Evolutionary conservation across 2,329 filamentous ascomycete genomes (phyloP).

Genomic region (Fonsecaea multimorphosa): DNA sequence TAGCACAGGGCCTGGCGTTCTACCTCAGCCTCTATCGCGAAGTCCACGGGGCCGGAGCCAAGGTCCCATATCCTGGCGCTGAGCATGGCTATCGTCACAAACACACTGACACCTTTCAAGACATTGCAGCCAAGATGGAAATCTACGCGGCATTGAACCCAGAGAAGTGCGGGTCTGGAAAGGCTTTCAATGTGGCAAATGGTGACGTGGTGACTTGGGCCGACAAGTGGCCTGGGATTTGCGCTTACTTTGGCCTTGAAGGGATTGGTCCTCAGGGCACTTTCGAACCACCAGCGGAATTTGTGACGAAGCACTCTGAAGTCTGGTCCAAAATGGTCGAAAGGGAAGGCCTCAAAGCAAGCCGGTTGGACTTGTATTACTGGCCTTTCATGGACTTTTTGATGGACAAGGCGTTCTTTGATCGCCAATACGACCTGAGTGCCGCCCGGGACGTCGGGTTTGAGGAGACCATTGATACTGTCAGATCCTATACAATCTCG

Average conservation of each 20-base stretch:
- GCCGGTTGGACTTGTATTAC: conserved; percentile 33
- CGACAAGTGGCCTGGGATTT: conserved; percentile 42
- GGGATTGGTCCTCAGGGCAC: conserved; percentile 38
- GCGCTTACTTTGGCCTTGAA: conserved; percentile 43
- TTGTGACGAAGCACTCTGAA: conserved; percentile 32
- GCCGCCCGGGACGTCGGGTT: conserved; percentile 37
- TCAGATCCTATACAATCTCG: conserved; percentile 36
- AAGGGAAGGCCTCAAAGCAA: conserved; percentile 32
- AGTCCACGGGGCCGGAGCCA: conserved; percentile 37
- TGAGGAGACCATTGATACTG: conserved; percentile 35
- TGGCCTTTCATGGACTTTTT: conserved; percentile 35
- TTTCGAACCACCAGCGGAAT: conserved; percentile 30
- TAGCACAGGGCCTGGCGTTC: conserved; percentile 43
- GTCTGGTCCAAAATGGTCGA: conserved; percentile 34
- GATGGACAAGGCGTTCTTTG: conserved; percentile 40
- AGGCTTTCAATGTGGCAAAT: conserved; percentile 44
- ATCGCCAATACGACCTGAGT: conserved; percentile 40
- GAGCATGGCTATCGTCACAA: conserved; percentile 37
- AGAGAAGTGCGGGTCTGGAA: conserved; percentile 37
- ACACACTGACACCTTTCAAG: conserved; percentile 42
- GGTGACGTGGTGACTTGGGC: conserved; percentile 39
- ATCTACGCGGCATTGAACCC: conserved; percentile 43
- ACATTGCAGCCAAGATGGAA: conserved; percentile 40
- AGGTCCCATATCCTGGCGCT: conserved; percentile 42
- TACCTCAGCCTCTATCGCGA: conserved; percentile 44